Percentiles rank a stretch among this genome's conserved stretches.
Evolutionary conservation across 495 filamentous ascomycete species (phyloP).

Genomic region (Penicillium manginii): DNA sequence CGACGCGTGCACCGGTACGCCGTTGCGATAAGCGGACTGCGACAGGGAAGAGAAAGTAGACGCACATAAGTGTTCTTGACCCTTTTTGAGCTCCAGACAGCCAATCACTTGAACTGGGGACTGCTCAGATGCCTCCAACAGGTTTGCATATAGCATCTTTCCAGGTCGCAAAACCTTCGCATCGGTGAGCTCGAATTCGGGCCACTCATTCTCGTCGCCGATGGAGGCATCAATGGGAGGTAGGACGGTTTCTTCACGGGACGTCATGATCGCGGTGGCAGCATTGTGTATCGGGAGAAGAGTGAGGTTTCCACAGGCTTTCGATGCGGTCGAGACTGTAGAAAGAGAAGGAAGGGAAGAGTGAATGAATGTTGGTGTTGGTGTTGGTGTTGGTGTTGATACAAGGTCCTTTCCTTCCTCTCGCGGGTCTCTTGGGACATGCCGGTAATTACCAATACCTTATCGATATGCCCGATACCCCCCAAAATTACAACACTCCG

Average conservation of each 20-base stretch:
- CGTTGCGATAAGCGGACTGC: conserved; percentile 13
- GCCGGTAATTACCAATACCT: conserved; percentile 26
- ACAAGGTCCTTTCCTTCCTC: no score
- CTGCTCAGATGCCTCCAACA: conserved; percentile 56
- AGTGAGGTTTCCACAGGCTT: background rate
- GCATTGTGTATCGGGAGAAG: conserved; percentile 30
- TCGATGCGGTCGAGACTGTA: conserved; percentile 2
- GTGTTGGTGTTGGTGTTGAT: no score
- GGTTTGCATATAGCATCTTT: conserved; percentile 54
- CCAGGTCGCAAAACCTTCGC: conserved; percentile 54
- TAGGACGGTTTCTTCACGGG: conserved; percentile 59
- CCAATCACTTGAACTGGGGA: conserved; percentile 61
- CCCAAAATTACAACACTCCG: background rate
- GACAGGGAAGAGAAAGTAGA: conserved; percentile 11
- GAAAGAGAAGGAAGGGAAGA: conserved; percentile 5
- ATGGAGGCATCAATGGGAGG: conserved; percentile 56
- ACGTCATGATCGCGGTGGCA: conserved; percentile 47
- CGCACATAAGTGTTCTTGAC: conserved; percentile 46
- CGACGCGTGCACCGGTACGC: conserved; percentile 6
- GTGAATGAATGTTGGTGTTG: no score
- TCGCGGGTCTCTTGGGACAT: background rate
- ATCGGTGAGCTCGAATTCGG: conserved; percentile 57
- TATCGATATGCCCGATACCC: conserved; percentile 17
- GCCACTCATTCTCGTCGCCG: conserved; percentile 62
- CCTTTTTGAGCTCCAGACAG: conserved; percentile 50